Evolutionary conservation across 345 rosid species (phyloP).

Genomic region (Nephelium lappaceum): DNA sequence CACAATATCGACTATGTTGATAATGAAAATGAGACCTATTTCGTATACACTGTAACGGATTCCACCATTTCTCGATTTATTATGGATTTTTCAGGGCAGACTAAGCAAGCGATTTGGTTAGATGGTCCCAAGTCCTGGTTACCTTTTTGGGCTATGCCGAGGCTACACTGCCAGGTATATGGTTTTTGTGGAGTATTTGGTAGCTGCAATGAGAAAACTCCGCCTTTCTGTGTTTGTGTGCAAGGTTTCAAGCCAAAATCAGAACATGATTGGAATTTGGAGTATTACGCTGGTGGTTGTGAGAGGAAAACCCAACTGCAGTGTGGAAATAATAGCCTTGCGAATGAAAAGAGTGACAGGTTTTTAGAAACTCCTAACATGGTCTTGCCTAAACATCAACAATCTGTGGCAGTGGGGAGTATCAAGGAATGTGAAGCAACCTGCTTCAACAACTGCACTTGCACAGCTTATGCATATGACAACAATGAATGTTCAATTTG

Average conservation of each 20-base stretch:
- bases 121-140: slow-evolving; percentile 15
- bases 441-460: slow-evolving; percentile 37
- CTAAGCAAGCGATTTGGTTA: slow-evolving; percentile 21
- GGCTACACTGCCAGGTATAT: slow-evolving; percentile 6
- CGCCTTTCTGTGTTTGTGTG: slow-evolving; percentile 28
- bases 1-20: slow-evolving; percentile 21
- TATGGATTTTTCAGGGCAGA: slow-evolving; percentile 15
- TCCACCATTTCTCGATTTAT: background rate
- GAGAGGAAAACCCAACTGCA: slow-evolving; percentile 7
- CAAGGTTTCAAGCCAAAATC: slow-evolving; percentile 32
- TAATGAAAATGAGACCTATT: slow-evolving; percentile 35
- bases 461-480: slow-evolving; percentile 35
- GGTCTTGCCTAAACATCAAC: background rate
- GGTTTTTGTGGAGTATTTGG: slow-evolving; percentile 34
- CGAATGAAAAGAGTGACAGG: slow-evolving; percentile 11
- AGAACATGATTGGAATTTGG: slow-evolving; percentile 20
- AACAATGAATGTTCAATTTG: slow-evolving; percentile 23
- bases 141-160: slow-evolving; percentile 29
- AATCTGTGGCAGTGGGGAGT: background rate
- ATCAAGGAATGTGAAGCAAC: slow-evolving; percentile 16
- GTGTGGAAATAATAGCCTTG: slow-evolving; percentile 2
- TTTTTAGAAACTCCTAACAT: slow-evolving; percentile 4
- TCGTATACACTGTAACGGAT: slow-evolving; percentile 31
- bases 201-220: slow-evolving; percentile 12
- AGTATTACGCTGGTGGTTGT: slow-evolving; percentile 31